A percentile compares a stretch with the other conserved stretches of the same genome.
Evolutionary conservation across 2,329 filamentous ascomycete genomes (phyloP).

Genomic region (Fusarium sp.): DNA sequence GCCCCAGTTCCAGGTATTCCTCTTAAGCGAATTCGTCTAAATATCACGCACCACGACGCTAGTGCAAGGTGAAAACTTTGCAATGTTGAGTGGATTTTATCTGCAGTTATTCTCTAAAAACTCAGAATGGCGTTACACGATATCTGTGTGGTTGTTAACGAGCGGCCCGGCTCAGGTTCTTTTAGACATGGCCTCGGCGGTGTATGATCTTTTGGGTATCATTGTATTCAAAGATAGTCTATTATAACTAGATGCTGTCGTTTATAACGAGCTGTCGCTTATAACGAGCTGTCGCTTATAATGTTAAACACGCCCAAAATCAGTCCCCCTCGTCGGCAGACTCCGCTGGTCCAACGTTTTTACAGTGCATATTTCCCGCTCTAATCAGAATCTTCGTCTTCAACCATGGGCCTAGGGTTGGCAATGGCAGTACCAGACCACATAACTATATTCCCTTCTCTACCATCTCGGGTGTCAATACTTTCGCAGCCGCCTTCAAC

Average conservation of each 20-base stretch:
- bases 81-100: not conserved
- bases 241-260: conserved; percentile 6
- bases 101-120: not conserved
- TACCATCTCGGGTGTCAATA: conserved; percentile 31
- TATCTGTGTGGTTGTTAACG: too few species aligned
- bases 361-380: not conserved
- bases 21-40: not conserved
- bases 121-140: too few species aligned
- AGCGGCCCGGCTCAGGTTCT: not conserved
- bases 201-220: not conserved
- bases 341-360: not conserved
- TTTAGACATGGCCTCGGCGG: not conserved
- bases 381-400: conserved; percentile 22
- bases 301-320: conserved; percentile 1
- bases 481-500: conserved; percentile 33
- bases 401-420: conserved; percentile 11
- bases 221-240: not conserved
- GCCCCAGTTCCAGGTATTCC: not conserved
- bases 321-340: not conserved
- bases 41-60: not conserved
- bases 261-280: conserved; percentile 17
- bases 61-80: not conserved
- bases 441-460: conserved; percentile 18
- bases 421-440: conserved; percentile 24
- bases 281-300: conserved; percentile 15